Percentiles rank a stretch among this genome's conserved stretches.
phyloP scores from a whole-genome alignment of 2,329 filamentous ascomycete species.

The Elsinoe australis region DNA sequence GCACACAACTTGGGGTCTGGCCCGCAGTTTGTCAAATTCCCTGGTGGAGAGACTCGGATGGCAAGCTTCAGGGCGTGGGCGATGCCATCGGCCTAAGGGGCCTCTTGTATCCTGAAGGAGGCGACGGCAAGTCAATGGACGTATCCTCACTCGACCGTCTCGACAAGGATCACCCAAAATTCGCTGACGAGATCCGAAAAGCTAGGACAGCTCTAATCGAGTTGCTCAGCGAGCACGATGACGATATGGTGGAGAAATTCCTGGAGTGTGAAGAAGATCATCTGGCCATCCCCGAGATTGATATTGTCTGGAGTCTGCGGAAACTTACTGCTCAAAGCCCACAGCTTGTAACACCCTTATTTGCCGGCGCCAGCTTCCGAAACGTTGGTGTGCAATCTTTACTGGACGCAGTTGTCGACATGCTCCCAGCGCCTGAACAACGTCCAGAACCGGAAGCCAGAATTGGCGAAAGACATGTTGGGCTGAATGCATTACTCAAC shows the following conservation, averaged over 20 bases:
- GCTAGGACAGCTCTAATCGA: slow-evolving; percentile 76
- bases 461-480: slow-evolving; percentile 50
- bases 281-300: slow-evolving; percentile 54
- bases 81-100: slow-evolving; percentile 72
- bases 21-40: slow-evolving; percentile 91
- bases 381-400: slow-evolving; percentile 92
- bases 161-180: slow-evolving; percentile 39
- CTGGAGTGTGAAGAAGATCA: slow-evolving; percentile 69
- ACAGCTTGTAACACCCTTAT: slow-evolving; percentile 73
- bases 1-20: slow-evolving; percentile 68
- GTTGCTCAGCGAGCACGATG: slow-evolving; percentile 79
- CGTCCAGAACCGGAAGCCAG: slow-evolving; percentile 71
- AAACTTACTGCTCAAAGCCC: slow-evolving; percentile 60
- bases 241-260: slow-evolving; percentile 75
- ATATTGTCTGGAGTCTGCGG: slow-evolving; percentile 67
- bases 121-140: slow-evolving; percentile 52
- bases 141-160: slow-evolving; percentile 50
- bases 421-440: slow-evolving; percentile 75
- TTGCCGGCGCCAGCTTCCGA: slow-evolving; percentile 84
- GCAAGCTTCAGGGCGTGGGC: slow-evolving; percentile 72
- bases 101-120: slow-evolving; percentile 62
- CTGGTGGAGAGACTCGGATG: slow-evolving; percentile 72
- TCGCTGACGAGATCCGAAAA: slow-evolving; percentile 61
- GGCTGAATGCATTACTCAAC: slow-evolving; percentile 42
- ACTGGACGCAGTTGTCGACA: slow-evolving; percentile 78